Evolutionary conservation across 345 rosid genomes (phyloP).

Genomic region (Eucalyptus decipiens): DNA sequence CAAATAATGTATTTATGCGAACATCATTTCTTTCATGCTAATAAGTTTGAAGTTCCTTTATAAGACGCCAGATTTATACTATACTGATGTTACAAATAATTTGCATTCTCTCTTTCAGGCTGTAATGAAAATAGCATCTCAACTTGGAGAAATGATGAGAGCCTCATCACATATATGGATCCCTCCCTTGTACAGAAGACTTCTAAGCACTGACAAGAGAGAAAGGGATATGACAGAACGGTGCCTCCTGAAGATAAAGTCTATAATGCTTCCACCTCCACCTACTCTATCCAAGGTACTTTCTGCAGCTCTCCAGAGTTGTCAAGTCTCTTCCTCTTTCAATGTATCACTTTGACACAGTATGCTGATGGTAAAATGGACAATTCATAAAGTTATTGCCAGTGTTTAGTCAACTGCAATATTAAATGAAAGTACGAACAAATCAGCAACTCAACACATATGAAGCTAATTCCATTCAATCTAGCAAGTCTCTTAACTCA

Average conservation of each 20-base stretch:
- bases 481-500: background rate
- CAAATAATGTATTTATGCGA: background rate
- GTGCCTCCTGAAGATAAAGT: constrained; percentile 29
- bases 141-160: constrained; percentile 29
- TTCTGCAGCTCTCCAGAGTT: background rate
- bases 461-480: background rate
- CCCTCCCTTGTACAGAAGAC: constrained; percentile 42
- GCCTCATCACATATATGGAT: constrained; percentile 39
- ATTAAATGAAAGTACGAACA: background rate
- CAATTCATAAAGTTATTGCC: background rate
- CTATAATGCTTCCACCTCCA: constrained; percentile 29
- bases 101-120: constrained; percentile 17
- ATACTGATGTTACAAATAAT: background rate
- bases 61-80: background rate
- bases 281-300: constrained; percentile 31
- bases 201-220: constrained; percentile 42
- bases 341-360: background rate
- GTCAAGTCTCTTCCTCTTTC: background rate
- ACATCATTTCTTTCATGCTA: background rate
- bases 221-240: constrained; percentile 43
- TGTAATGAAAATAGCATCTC: constrained; percentile 23
- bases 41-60: background rate
- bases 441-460: background rate
- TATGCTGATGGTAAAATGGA: background rate
- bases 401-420: background rate